Conservation (phyloP, 805 yeast species). For the Ogataea nonfermentans region DNA sequence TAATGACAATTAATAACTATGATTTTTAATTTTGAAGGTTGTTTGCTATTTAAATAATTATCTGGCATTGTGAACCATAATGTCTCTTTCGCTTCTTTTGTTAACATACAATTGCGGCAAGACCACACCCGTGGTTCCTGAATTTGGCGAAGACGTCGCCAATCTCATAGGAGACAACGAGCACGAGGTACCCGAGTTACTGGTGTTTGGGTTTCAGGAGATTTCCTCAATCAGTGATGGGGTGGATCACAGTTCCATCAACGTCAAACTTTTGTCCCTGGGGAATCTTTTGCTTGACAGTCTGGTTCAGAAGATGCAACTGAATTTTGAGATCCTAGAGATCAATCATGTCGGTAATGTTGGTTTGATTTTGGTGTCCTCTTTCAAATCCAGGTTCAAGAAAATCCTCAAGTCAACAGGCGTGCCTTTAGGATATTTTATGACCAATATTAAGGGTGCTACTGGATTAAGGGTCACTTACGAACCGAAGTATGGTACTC, state of each 20-base stretch:
- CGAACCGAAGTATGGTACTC: constrained; percentile 19
- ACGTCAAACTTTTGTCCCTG: constrained; percentile 36
- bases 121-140: constrained; percentile 32
- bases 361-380: constrained; percentile 51
- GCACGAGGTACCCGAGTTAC: constrained; percentile 41
- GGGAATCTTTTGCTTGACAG: constrained; percentile 36
- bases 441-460: constrained; percentile 74
- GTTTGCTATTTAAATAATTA: neutral
- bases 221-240: constrained; percentile 56
- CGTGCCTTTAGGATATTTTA: constrained; percentile 54
- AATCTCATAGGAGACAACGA: constrained; percentile 20
- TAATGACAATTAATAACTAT: neutral
- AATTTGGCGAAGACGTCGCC: constrained; percentile 22
- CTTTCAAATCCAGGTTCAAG: constrained; percentile 30
- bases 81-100: constrained; percentile 12
- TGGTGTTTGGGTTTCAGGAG: constrained; percentile 69
- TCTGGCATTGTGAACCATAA: constrained; percentile 2
- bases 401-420: constrained; percentile 25
- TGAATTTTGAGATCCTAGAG: constrained; percentile 42
- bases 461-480: constrained; percentile 55
- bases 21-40: too few relatives aligned
- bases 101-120: constrained; percentile 19
- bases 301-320: constrained; percentile 36
- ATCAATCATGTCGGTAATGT: constrained; percentile 54
- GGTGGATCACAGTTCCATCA: constrained; percentile 39